These are phyloP conservation scores for Coffea canephora DNA, from an alignment of 257 asterid species.

Conservation along the genomic window DNA sequence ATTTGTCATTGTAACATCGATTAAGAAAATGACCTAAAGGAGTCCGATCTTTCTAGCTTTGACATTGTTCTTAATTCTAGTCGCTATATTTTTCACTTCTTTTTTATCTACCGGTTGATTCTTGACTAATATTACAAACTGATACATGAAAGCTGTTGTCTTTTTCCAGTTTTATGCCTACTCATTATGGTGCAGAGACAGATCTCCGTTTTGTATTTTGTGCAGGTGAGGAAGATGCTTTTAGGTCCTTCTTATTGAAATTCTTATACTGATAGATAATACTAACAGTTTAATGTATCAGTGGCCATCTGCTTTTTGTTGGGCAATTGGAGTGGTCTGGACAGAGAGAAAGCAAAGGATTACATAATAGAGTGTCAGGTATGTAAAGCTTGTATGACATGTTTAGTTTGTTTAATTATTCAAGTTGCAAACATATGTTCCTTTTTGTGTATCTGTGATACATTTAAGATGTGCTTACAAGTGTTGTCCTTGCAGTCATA, in stretches of 20 bases:
- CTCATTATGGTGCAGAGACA: constrained; percentile 87
- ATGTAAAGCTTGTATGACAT: constrained; percentile 1
- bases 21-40: neutral
- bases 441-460: constrained; percentile 12
- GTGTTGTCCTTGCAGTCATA: constrained; percentile 67
- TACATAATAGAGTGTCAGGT: constrained; percentile 86
- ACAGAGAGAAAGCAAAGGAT: constrained; percentile 72
- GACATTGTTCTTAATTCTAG: neutral
- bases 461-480: constrained; percentile 9
- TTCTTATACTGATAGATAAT: constrained; percentile 17
- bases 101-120: neutral
- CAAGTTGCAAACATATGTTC: constrained; percentile 4
- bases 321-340: constrained; percentile 91
- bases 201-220: constrained; percentile 95
- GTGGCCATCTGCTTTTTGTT: constrained; percentile 83
- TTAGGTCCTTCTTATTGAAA: constrained; percentile 10
- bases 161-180: constrained; percentile 79
- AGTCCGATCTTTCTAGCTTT: neutral
- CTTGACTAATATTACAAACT: neutral
- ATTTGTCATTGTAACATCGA: neutral
- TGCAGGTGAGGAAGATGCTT: constrained; percentile 57
- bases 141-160: constrained; percentile 23
- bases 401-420: neutral
- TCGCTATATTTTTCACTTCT: neutral
- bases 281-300: constrained; percentile 35